Percentiles rank a stretch among this genome's conserved stretches.
These are phyloP conservation scores for Prunus davidiana DNA, from an alignment of 306 rosid genomes.

Conservation along the genomic window DNA sequence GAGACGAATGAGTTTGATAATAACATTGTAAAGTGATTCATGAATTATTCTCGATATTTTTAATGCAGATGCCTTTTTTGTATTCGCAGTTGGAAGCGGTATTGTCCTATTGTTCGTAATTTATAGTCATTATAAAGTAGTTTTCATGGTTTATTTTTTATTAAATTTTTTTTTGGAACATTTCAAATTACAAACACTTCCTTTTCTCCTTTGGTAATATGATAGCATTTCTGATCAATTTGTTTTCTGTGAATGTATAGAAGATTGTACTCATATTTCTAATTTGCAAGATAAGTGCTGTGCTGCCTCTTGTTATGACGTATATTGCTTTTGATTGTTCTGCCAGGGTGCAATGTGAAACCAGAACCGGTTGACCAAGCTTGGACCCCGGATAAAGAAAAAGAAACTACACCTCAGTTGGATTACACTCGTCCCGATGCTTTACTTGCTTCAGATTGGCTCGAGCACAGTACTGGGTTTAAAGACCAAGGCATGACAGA, in stretches of 20 bases:
- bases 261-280: not conserved
- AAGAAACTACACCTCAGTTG: slow-evolving; percentile 25
- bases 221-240: not conserved
- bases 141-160: not conserved
- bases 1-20: slow-evolving; percentile 16
- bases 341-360: slow-evolving; percentile 58
- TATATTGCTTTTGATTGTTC: slow-evolving; percentile 9
- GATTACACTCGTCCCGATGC: slow-evolving; percentile 52
- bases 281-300: not conserved
- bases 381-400: slow-evolving; percentile 46
- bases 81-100: not conserved
- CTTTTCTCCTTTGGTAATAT: not conserved
- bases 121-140: not conserved
- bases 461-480: slow-evolving; percentile 40
- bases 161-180: not conserved
- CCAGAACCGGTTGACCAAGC: slow-evolving; percentile 47
- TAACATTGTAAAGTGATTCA: not conserved
- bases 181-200: not conserved
- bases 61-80: not conserved
- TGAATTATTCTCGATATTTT: not conserved
- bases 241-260: not conserved
- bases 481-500: slow-evolving; percentile 34
- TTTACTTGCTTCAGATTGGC: slow-evolving; percentile 66
- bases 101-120: not conserved
- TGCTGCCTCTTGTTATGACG: not conserved